Conservation (phyloP, 257 asterid genomes). For the Penstemon newberryi region DNA sequence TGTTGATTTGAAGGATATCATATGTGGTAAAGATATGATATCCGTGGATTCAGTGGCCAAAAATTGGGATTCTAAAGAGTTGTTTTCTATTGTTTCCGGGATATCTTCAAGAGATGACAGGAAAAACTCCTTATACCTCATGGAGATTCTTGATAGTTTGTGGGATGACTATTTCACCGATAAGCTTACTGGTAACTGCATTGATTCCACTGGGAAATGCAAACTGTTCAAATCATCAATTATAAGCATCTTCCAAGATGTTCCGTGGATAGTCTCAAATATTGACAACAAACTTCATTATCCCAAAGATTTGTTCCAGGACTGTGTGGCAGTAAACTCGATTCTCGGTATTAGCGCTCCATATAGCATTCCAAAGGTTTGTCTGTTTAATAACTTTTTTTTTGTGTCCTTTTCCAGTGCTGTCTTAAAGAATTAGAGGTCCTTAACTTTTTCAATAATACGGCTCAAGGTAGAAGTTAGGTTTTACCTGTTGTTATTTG, state of each 20-base stretch:
- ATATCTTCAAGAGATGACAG: conserved; percentile 50
- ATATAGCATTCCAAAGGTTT: conserved; percentile 77
- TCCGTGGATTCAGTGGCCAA: conserved; percentile 40
- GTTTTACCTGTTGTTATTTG: too few relatives aligned
- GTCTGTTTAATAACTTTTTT: conserved; percentile 16
- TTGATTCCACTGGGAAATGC: conserved; percentile 49
- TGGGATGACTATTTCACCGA: conserved; percentile 81
- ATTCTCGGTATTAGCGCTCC: conserved; percentile 77
- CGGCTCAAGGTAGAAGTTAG: too few relatives aligned
- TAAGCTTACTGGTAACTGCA: conserved; percentile 53
- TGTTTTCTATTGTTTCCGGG: conserved; percentile 50
- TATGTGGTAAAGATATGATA: conserved; percentile 32
- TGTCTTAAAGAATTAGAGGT: too few relatives aligned
- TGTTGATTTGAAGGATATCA: conserved; percentile 31
- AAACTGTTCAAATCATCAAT: conserved; percentile 60
- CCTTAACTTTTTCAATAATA: too few relatives aligned
- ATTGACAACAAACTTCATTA: conserved; percentile 53
- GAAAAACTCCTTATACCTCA: conserved; percentile 60
- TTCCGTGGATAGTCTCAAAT: conserved; percentile 68
- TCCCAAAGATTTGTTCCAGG: conserved; percentile 77
- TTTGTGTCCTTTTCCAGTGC: too few relatives aligned
- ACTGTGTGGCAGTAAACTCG: conserved; percentile 70
- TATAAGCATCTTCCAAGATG: conserved; percentile 51
- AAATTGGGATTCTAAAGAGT: conserved; percentile 86
- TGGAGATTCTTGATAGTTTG: conserved; percentile 81